These are phyloP conservation scores for Pisolithus sp. DNA, from an alignment of 768 basidiomycete species.

Conservation along the genomic window DNA sequence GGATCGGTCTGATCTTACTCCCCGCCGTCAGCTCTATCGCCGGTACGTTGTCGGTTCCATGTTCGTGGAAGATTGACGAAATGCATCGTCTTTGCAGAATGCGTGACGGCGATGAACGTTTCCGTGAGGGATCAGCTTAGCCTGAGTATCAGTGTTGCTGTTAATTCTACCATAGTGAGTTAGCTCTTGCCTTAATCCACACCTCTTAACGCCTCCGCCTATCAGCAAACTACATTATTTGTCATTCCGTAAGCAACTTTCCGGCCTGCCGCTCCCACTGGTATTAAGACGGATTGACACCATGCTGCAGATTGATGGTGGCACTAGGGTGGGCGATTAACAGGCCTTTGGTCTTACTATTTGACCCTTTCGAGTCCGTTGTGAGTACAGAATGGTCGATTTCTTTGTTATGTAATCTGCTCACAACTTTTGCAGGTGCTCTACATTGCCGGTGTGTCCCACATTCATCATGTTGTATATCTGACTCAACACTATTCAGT, in stretches of 20 bases:
- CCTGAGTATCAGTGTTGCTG: slow-evolving; percentile 78
- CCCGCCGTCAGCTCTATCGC: slow-evolving; percentile 80
- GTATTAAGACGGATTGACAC: not conserved
- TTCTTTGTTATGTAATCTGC: not conserved
- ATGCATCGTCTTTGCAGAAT: slow-evolving; percentile 43
- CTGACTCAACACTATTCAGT: slow-evolving; percentile 35
- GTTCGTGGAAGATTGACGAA: not conserved
- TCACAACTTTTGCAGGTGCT: slow-evolving; percentile 24
- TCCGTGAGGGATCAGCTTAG: slow-evolving; percentile 80
- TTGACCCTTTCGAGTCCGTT: slow-evolving; percentile 86
- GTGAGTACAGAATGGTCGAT: slow-evolving; percentile 27
- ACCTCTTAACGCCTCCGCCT: not conserved
- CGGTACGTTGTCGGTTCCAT: slow-evolving; percentile 35
- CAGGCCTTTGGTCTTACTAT: slow-evolving; percentile 74
- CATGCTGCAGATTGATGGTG: slow-evolving; percentile 53
- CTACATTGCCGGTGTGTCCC: slow-evolving; percentile 30
- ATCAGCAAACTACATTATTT: slow-evolving; percentile 76
- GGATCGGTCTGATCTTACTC: slow-evolving; percentile 83
- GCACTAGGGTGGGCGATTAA: slow-evolving; percentile 75
- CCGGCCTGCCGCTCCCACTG: not conserved
- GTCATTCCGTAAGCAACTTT: slow-evolving; percentile 63
- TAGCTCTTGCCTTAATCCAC: not conserved
- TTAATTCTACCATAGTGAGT: slow-evolving; percentile 70
- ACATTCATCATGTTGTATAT: slow-evolving; percentile 36
- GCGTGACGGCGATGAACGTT: slow-evolving; percentile 85